phyloP scores from a whole-genome alignment of 108 stramenopile species.

The Nitzschia palea region DNA sequence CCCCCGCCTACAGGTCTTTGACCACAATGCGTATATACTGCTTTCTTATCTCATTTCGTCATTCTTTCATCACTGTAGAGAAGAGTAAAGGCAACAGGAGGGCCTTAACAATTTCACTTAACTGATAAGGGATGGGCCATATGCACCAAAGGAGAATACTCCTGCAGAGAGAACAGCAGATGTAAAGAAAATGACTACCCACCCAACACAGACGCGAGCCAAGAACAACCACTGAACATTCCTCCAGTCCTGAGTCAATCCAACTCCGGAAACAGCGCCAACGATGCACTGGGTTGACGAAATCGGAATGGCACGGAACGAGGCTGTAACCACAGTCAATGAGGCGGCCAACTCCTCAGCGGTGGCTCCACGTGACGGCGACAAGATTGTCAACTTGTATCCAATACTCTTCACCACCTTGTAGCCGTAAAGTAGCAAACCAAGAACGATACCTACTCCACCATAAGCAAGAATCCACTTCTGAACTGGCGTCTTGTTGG shows the following conservation, averaged over 20 bases:
- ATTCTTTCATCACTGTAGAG: too few relatives aligned
- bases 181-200: slow-evolving; percentile 54
- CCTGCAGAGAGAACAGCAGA: slow-evolving; percentile 45
- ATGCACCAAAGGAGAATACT: slow-evolving; percentile 35
- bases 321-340: slow-evolving; percentile 60
- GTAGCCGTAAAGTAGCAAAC: slow-evolving; percentile 57
- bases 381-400: slow-evolving; percentile 41
- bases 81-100: too few relatives aligned
- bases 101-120: too few relatives aligned
- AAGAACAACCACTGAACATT: slow-evolving; percentile 50
- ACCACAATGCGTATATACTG: too few relatives aligned
- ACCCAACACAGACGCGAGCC: slow-evolving; percentile 35
- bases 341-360: slow-evolving; percentile 65
- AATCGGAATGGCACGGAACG: slow-evolving; percentile 57
- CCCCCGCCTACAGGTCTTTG: too few relatives aligned
- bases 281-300: slow-evolving; percentile 75
- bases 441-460: slow-evolving; percentile 58
- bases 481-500: slow-evolving; percentile 25
- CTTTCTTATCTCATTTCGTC: too few relatives aligned
- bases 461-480: slow-evolving; percentile 65
- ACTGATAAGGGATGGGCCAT: too few relatives aligned
- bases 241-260: slow-evolving; percentile 39
- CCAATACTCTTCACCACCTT: slow-evolving; percentile 45
- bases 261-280: slow-evolving; percentile 60
- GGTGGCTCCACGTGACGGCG: slow-evolving; percentile 58